phyloP scores from a whole-genome alignment of 139 green algal genomes.

The Coelastrella sp. region DNA sequence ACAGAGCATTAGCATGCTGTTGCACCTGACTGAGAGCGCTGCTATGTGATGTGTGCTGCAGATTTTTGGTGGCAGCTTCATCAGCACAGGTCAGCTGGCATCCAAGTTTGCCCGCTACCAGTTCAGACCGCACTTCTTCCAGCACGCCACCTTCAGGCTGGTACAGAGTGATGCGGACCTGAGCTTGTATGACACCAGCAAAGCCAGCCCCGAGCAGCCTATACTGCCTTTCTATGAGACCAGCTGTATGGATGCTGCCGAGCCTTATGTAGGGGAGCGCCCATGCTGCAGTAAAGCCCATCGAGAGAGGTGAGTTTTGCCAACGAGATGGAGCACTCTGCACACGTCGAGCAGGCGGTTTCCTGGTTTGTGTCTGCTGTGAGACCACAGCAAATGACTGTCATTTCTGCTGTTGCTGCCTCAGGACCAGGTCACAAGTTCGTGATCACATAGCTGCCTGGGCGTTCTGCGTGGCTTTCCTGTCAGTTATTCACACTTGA shows the following conservation, averaged over 20 bases:
- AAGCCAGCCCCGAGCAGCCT: constrained; percentile 44
- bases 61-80: constrained; percentile 86
- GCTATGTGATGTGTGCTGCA: constrained; percentile 39
- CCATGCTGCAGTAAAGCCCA: constrained; percentile 67
- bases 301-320: constrained; percentile 42
- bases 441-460: too few species aligned
- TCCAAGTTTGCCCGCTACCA: constrained; percentile 85
- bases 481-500: too few species aligned
- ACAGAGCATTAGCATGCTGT: too few species aligned
- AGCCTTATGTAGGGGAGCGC: constrained; percentile 70
- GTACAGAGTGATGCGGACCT: constrained; percentile 44
- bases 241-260: constrained; percentile 77
- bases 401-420: too few species aligned
- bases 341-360: too few species aligned
- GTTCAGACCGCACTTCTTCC: constrained; percentile 88
- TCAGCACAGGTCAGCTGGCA: constrained; percentile 80
- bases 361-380: too few species aligned
- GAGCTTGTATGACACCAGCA: constrained; percentile 17
- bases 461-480: too few species aligned
- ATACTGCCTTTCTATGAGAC: constrained; percentile 68
- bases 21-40: too few species aligned
- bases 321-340: too few species aligned
- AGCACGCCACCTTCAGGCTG: constrained; percentile 76
- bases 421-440: too few species aligned
- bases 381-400: too few species aligned